Base-by-base conservation (phyloP, 1,284 basidiomycete genomes). In the Microbotryum intermedium region DNA sequence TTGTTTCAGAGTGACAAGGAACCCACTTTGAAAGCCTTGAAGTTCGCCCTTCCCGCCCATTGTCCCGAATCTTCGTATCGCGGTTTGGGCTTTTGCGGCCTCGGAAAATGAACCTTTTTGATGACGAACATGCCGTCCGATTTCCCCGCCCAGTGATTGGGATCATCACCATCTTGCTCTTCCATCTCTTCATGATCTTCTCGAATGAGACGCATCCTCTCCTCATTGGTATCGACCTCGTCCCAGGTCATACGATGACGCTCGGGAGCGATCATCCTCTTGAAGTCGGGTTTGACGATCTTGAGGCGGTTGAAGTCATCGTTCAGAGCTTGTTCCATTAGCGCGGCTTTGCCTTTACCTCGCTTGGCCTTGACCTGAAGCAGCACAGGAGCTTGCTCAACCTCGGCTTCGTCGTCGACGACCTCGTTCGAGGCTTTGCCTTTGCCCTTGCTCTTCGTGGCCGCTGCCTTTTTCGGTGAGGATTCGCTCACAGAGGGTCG, bases 231-330 rank as follows among this genome's bases (percentile, higher is more conserved):
- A 28, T 68, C 66, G 6, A 56, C 46, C 30, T 68, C 66, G 30
- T 68, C 50, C 66, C 66, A 68, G 1, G n/a, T 25, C 23, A 66
- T 50, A 16, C 56, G 54, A 28, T 55, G 53, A 28, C 54, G 49
- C 51, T 59, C 53, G 13, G 4, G 43, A 18, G 16, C 6, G 10
- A 60, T 62, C 66, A 66, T 66, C 23, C 9, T 11, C 50, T 58
- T 53, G 8, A 68, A 18, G 30, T 54, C 49, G 1, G 66, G 66
- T 21, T 51, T 53, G 50, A 66, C 64, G 9, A 68, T 63, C 51
- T 66, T 68, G 54, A 68, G 61, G 29, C 58, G 59, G 55, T 68
- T 68, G 58, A 68, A 68, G 26, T 68, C 66, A n/a, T 65, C 64
- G 61, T 62, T 65, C 50, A 67, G 51, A 7, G 44, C 61, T 30